Evolutionary conservation across 2,329 filamentous ascomycete genomes (phyloP), one percentile per base, ranked within the genome.

Genomic region (Stachybotrys echinatus): DNA sequence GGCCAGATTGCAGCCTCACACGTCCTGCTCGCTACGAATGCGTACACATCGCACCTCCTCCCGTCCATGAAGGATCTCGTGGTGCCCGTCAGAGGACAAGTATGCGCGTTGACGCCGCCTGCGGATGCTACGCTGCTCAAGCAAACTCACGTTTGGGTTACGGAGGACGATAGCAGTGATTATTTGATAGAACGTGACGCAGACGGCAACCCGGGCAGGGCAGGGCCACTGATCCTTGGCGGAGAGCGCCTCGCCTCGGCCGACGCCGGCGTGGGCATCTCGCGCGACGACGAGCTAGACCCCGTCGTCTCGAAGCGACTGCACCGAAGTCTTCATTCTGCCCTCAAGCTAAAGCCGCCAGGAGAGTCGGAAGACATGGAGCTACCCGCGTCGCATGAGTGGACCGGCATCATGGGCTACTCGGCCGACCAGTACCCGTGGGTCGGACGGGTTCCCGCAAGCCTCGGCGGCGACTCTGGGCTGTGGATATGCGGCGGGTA

Each of bases 401-500:
- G 88, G 88, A 88, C 85, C 2, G 88, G 88, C 0, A 87, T 91
- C 56, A 92, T 91, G 88, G 88, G 85, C 0, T 91, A 83, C 65
- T 83, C 80, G 23, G 71, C 82, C 6, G 88, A 92, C 62, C 71
- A 76, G 0, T 65, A 77, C 47, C 87, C 88, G 0, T 91, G 84
- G 83, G 84, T 92, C 2, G 88, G 88, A 0, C 66, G 70, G 10
- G 79, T 91, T n/a, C 83, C 84, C 1, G 67, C 67, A 34, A 59
- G 63, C 6, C 55, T 77, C 21, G 68, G 77, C 5, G 81, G 76
- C 18, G 61, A 52, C 12, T 54, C 56, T 8, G 83, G 84, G 0
- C 55, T 89, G 48, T 89, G 75, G 71, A 55, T 89, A 12, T 78
- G 77, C 53, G 85, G 76, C 3, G 87, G 84, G 3, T 89, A 86